Evolutionary conservation across 2,329 filamentous ascomycete species (phyloP), one percentile per base, ranked within the genome.

Genomic region (Fusarium sacchari): DNA sequence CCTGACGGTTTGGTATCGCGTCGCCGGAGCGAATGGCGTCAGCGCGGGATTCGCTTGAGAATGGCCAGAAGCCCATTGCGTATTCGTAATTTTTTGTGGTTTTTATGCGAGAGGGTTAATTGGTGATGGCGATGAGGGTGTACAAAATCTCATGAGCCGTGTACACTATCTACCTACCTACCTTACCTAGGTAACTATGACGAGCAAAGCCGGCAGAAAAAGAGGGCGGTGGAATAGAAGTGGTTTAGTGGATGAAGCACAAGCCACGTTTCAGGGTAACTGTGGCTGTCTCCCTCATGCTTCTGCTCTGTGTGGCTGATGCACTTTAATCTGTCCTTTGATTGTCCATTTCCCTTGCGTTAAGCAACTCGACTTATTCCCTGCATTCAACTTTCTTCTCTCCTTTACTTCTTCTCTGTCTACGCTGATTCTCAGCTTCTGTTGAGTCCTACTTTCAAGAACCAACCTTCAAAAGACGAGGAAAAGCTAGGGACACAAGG

Each of bases 1-100:
- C 93, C 72, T 88, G 90, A 73, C 96, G 92, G 80, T 94, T 93
- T n/a, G 96, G 96, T 10, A 95, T 94, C 78, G 95, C 86, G 73
- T 84, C 82, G 77, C 89, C 89, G 71, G 82, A 82, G 80, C 88
- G 88, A 75, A 90, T 85, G 74, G 87, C 87, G 71, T 87, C 83
- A 75, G 84, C 86, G 81, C 86, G 86, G 71, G 85, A 82, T 60
- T 82, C 75, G 64, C 82, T 79, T 69, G 83, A 83, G 80, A 89
- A 86, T 67, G 89, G 77, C 80, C 81, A 82, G 77, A 78, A 79
- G 76, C 85, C 87, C 88, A 89, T 88, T 64, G 69, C 79, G 59
- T 57, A 22, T 43, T 34, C 34, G n/a, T 18, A 20, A 11, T 63
- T 70, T 79, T 57, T 55, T 43, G 36, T 56, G 53, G 26, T 30